Base-by-base conservation (phyloP, 345 rosid genomes). In the Nasturtium officinale region DNA sequence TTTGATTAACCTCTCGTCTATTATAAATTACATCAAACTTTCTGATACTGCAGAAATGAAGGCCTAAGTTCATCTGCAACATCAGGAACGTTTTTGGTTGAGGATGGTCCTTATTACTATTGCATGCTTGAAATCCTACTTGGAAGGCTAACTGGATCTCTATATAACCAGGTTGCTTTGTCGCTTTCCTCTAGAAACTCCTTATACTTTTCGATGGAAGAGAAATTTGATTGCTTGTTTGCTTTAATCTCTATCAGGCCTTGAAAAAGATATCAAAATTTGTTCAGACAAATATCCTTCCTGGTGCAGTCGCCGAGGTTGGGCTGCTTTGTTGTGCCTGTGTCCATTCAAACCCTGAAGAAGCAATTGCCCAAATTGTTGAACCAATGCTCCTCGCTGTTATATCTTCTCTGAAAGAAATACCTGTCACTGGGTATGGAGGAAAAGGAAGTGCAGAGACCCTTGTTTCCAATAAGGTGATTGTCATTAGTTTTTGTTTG, bases 281-380 rank as follows among this genome's bases (percentile, higher is more conserved):
- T 81, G 96, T 95, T 35, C 81, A 77, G 79, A 83, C 93, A 75
- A 95, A 85, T 79, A 90, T 95, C 83, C 99, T 95, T 80, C 99
- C 97, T 58, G 99, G 99, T 72, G 97, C 99, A 77, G 79, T 95
- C 80, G 97, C 99, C 7, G 99, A 95, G 85, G 96, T 95, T 71
- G 99, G 99, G 77, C 82, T 90, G 76, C 99, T 95, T 82, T 91
- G 97, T 73, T 88, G 99, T 82, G 97, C 99, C 50, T 91, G 96
- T 82, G 87, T 95, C 82, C 97, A 91, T 76, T 82, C 99, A 73
- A 86, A 85, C 83, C 99, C 99, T 9, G 90, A 91, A 72, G 96
- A 89, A 85, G 96, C 99, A 61, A 89, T 86, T 69, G 73, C 79
- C 81, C 84, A 85, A 67, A 87, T 95, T 84, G 96, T 91, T 65